Base-by-base conservation (phyloP, 2,329 filamentous ascomycete genomes). In the Pseudogymnoascus sp. region DNA sequence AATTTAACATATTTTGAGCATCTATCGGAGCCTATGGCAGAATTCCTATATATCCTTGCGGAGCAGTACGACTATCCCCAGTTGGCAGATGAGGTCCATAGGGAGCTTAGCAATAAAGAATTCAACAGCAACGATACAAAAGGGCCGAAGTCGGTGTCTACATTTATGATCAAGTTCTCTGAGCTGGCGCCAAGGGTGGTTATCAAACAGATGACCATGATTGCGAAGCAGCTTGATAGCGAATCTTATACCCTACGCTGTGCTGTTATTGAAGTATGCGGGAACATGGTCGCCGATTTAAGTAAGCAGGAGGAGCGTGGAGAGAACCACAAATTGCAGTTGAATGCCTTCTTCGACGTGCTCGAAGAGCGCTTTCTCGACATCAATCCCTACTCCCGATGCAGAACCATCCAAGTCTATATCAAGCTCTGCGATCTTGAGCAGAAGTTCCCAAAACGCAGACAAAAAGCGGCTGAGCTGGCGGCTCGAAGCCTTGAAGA, bases 11-110 rank as follows among this genome's bases (percentile, higher is more conserved):
- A 99, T 72, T 99, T 97, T 68, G 94, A 99, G 74, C 94, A 99
- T 73, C 77, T 99, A n/a, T 92, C 94, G 0, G 94, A 99, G 70
- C 94, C 94, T 1, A 99, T 99, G 94, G 94, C 94, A 30, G 95
- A 99, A 72, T 96, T 99, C 68, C 77, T 99, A 3, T 90, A 97
- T 68, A 99, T 97, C 68, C 79, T 99, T 23, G 87, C 92, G 0
- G 92, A 97, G 71, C 92, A 96, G 76, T 99, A 97, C 75, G 94
- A 99, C 74, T 95, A 97, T 71, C 89, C 92, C 13, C 94, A 99
- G 69, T 80, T 99, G 7, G 88, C 91, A 3, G 94, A 96, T 71
- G 94, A 99, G 71, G 89, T 97, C 28, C 74, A 99, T 61, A 86
- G 90, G 68, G 94, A 99, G 71, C 82, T 99, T 65, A 95, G 92